These are phyloP conservation scores for Strobilomyces confusus DNA, from an alignment of 768 basidiomycete species.

Conservation along the genomic window DNA sequence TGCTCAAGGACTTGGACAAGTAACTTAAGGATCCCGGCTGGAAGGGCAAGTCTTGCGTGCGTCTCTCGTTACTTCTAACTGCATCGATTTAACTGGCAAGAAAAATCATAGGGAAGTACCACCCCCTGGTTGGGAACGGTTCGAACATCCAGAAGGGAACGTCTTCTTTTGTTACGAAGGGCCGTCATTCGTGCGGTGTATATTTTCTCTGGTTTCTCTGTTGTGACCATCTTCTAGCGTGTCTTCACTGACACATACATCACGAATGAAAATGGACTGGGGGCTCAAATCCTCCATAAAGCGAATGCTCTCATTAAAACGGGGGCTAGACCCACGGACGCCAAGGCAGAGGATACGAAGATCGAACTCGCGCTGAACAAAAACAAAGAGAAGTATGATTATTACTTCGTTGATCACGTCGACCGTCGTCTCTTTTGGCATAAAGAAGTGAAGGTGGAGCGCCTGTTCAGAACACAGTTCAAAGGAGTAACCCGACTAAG, in stretches of 20 bases:
- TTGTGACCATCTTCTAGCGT: neutral
- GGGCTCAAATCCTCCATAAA: neutral
- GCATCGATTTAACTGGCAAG: neutral
- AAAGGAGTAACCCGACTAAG: neutral
- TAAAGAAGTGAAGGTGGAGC: neutral
- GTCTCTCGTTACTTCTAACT: neutral
- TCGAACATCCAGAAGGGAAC: neutral
- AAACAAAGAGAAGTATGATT: neutral
- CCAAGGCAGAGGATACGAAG: neutral
- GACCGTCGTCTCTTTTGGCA: neutral
- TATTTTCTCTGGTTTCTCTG: neutral
- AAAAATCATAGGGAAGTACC: neutral
- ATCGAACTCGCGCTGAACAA: neutral
- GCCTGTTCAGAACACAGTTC: neutral
- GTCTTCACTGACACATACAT: neutral
- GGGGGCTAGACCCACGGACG: neutral
- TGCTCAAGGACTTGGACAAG: too few species aligned
- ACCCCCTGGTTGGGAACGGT: neutral
- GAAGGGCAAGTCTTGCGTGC: neutral
- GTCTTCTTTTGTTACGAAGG: neutral
- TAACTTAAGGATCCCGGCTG: neutral
- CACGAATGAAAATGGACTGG: neutral
- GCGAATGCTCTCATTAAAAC: neutral
- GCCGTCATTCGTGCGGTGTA: neutral
- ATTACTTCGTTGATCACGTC: neutral